Evolutionary conservation across 495 filamentous ascomycete genomes (phyloP).

Genomic region (Evernia prunastri): DNA sequence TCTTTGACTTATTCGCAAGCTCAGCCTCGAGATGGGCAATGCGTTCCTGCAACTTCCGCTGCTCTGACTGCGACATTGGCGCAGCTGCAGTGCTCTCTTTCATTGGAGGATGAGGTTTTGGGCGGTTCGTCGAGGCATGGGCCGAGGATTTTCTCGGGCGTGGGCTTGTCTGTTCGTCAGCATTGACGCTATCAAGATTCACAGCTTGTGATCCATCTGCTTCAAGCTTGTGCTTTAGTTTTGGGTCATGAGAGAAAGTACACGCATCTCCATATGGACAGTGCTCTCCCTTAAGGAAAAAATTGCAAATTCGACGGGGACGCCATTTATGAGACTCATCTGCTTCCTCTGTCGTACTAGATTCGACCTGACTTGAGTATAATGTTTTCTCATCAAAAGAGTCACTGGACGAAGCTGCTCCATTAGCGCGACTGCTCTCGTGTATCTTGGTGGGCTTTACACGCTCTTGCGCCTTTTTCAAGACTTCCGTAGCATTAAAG

Average conservation of each 20-base stretch:
- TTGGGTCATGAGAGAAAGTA: constrained; percentile 27
- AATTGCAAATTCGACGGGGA: constrained; percentile 23
- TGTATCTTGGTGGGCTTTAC: constrained; percentile 55
- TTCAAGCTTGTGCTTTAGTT: constrained; percentile 14
- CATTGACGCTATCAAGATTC: constrained; percentile 22
- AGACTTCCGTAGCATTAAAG: constrained; percentile 68
- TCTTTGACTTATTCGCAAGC: constrained; percentile 34
- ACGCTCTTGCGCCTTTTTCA: constrained; percentile 63
- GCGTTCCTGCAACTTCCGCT: constrained; percentile 14
- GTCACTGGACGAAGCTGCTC: constrained; percentile 55
- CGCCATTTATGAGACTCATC: constrained; percentile 20
- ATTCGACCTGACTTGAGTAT: constrained; percentile 74
- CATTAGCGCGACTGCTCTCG: constrained; percentile 46
- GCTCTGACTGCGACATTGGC: constrained; percentile 13
- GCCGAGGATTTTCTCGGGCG: neutral
- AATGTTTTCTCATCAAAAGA: constrained; percentile 92
- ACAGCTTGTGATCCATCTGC: constrained; percentile 21
- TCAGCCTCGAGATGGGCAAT: constrained; percentile 28
- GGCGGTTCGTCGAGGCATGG: constrained; percentile 1
- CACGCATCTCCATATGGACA: constrained; percentile 26
- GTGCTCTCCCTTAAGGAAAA: constrained; percentile 24
- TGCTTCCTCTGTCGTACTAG: constrained; percentile 30
- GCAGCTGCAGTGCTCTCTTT: constrained; percentile 5
- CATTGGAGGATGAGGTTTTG: neutral
- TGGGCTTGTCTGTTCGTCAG: constrained; percentile 25